Conservation (phyloP, 2,329 filamentous ascomycete species). For the Claviceps africana region DNA sequence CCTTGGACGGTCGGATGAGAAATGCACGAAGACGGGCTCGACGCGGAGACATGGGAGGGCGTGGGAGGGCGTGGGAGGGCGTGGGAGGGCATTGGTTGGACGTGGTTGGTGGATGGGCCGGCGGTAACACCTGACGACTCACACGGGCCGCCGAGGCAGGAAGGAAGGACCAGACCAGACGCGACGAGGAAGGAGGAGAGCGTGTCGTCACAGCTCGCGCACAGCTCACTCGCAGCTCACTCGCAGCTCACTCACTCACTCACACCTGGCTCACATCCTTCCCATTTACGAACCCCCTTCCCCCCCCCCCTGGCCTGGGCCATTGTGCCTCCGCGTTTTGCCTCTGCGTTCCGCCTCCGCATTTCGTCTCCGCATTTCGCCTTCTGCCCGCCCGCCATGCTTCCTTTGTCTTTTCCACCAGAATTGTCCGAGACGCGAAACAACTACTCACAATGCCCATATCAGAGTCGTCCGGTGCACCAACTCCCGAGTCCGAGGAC, state of each 20-base stretch:
- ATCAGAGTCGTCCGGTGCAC: background rate
- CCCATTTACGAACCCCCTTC: too few relatives aligned
- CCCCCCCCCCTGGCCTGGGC: background rate
- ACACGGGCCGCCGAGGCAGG: too few relatives aligned
- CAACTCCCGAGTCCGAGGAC: background rate
- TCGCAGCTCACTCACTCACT: too few relatives aligned
- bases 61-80: too few relatives aligned
- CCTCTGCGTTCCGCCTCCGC: background rate
- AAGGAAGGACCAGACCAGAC: background rate
- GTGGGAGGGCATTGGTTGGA: too few relatives aligned
- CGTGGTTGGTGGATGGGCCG: too few relatives aligned
- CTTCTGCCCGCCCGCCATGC: background rate
- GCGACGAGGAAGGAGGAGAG: background rate
- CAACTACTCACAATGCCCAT: background rate
- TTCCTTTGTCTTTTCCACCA: background rate
- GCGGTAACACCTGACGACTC: too few relatives aligned
- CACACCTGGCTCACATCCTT: too few relatives aligned
- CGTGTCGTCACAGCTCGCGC: background rate
- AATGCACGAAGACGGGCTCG: too few relatives aligned
- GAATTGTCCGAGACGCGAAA: background rate
- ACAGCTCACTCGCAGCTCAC: too few relatives aligned
- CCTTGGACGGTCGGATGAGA: background rate
- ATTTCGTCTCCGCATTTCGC: too few relatives aligned
- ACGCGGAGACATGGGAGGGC: too few relatives aligned
- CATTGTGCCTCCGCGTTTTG: background rate